Base-by-base conservation (phyloP, 2,329 filamentous ascomycete genomes). In the Hypocreales sp. region DNA sequence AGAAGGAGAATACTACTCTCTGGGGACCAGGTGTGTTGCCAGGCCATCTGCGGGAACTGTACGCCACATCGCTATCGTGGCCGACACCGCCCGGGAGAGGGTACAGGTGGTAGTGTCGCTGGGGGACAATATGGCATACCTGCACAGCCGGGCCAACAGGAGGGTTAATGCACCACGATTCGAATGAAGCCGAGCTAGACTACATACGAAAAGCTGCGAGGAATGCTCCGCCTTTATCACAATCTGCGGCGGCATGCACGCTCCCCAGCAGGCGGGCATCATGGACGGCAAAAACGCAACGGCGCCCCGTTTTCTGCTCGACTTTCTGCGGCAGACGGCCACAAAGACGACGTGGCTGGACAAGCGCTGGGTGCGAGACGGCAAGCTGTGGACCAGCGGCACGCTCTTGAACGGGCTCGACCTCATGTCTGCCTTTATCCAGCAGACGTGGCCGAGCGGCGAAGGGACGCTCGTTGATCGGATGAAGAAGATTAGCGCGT, bases 171-270 rank as follows among this genome's bases (percentile, higher is more conserved):
- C n/a, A n/a, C n/a, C n/a, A n/a, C n/a, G n/a, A n/a, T n/a, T n/a
- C n/a, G n/a, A n/a, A n/a, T n/a, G n/a, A n/a, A n/a, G n/a, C n/a
- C n/a, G n/a, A n/a, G n/a, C n/a, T n/a, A n/a, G n/a, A n/a, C n/a
- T n/a, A n/a, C n/a, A n/a, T n/a, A n/a, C n/a, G n/a, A 51, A 55
- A 31, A 31, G 38, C 7, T 50, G 45, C 35, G 39, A 44, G 1
- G 32, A 44, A 7, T 54, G 47, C 38, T 24, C 45, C 6, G 55
- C 52, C 3, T 58, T 58, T 36, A 30, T 60, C 10, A 42, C 42
- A 26, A 46, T 60, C 32, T 60, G 56, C 30, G 54, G 44, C 8
- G 56, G 56, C 28, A 29, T 55, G 15, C n/a, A 41, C 10, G 32
- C 41, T 5, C 45, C 48, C 4, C 36, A 48, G 2, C 31, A 41